Base-by-base conservation (phyloP, 768 basidiomycete genomes). In the Suillus bovinus region DNA sequence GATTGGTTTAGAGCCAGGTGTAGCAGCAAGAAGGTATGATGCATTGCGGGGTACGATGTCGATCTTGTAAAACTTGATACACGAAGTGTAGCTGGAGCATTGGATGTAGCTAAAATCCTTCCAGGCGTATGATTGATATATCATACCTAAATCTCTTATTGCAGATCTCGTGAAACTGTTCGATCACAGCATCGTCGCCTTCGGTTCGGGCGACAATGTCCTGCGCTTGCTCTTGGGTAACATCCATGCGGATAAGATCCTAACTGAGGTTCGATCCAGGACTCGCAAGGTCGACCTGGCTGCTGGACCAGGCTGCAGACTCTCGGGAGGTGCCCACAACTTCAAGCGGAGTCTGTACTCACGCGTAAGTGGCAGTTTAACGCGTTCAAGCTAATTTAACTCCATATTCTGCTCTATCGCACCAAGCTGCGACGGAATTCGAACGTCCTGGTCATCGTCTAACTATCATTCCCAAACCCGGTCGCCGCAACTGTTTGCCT, bases 71-170 rank as follows among this genome's bases (percentile, higher is more conserved):
- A 67, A 64, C n/a, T 50, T 73, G 65, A 60, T 63, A 16, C 58
- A 72, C 7, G 65, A 53, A 1, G 67, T 77, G 70, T 65, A 72
- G 59, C 71, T 75, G 68, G 60, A 67, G 57, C 71, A 64, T 27
- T 65, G 61, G 34, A 50, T 60, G 31, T 11, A 42, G 39, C 27
- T 1, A 44, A 22, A 36, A 24, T 44, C 4, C 20, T 27, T 20
- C 24, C 13, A 24, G 16, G 10, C 17, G 14, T 14, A 24, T 38
- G 17, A 14, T 34, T 47, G 50, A 27, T 41, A n/a, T 36, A 17
- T 47, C 68, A 34, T 53, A 78, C 78, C 77, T 78, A 63, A 68
- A 77, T 16, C 74, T 69, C 33, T 66, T 53, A 59, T 58, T 59
- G 36, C 68, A 61, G 49, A 73, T 61, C 64, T 73, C 67, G 41